These are phyloP conservation scores for Hypoxylon sp. DNA, from an alignment of 2,329 filamentous ascomycete genomes.

Conservation along the genomic window DNA sequence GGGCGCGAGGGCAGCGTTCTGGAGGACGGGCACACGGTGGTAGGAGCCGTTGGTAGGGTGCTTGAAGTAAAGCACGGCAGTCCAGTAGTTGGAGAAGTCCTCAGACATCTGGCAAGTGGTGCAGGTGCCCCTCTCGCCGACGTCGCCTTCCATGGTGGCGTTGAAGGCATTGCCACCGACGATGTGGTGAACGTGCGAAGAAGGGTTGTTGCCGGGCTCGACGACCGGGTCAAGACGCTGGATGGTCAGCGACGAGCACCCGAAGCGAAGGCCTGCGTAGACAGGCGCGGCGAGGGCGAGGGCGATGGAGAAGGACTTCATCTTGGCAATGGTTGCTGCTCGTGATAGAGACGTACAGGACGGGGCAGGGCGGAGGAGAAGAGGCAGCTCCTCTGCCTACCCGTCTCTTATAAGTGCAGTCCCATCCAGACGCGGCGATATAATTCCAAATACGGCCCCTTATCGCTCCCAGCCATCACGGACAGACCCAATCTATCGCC, in stretches of 20 bases:
- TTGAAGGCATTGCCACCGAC: slow-evolving; percentile 35
- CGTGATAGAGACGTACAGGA: slow-evolving; percentile 17
- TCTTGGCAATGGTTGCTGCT: slow-evolving; percentile 11
- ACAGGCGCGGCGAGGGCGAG: slow-evolving; percentile 22
- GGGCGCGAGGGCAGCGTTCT: slow-evolving; percentile 23
- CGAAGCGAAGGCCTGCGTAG: slow-evolving; percentile 32
- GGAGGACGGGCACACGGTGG: slow-evolving; percentile 38
- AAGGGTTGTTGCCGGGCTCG: slow-evolving; percentile 26
- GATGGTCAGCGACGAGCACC: slow-evolving; percentile 28
- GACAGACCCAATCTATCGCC: slow-evolving; percentile 11
- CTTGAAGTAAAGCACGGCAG: slow-evolving; percentile 37
- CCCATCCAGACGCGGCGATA: background rate
- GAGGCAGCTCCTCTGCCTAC: background rate
- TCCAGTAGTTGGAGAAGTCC: slow-evolving; percentile 42
- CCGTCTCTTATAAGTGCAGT: slow-evolving; percentile 24
- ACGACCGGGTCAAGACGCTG: slow-evolving; percentile 33
- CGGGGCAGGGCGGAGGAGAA: background rate
- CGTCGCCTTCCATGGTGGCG: slow-evolving; percentile 24
- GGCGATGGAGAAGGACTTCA: slow-evolving; percentile 19
- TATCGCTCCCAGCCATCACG: slow-evolving; percentile 9
- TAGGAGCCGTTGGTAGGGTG: slow-evolving; percentile 42
- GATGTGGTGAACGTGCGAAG: slow-evolving; percentile 34
- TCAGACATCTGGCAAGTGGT: slow-evolving; percentile 40
- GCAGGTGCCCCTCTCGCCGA: slow-evolving; percentile 30
- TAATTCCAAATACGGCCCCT: slow-evolving; percentile 5